Evolutionary conservation across 768 basidiomycete genomes (phyloP), one percentile per base, ranked within the genome.

Genomic region (Collybiopsis luxurians): DNA sequence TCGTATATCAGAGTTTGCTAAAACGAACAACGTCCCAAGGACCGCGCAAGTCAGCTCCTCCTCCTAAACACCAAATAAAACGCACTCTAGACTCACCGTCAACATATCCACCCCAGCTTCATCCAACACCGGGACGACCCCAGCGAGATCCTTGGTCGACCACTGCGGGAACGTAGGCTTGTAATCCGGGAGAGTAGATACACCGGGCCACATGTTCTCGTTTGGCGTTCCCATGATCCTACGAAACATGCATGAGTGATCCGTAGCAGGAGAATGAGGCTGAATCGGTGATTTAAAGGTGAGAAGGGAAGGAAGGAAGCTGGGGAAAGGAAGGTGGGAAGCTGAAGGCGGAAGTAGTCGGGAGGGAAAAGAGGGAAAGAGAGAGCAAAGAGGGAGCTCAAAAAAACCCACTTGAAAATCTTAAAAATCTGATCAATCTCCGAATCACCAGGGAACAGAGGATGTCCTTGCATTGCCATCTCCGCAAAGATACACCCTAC

Each of bases 391-490:
- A 13, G 23, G 11, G 56, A 61, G 51, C 31, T n/a, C 55, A 27
- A 44, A 24, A 57, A 13, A 23, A 71, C 80, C 52, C 60, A 95
- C 97, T 92, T 85, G 82, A 98, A 99, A 66, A 99, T 99, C 73
- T 93, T 89, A 84, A 98, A 98, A 61, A 98, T 98, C 77, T 99
- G 97, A 73, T 99, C 97, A 67, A 98, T 99, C 75, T 99, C 97
- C 26, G 97, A 98, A 74, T 99, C 97, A 4, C 97, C 97, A 23
- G 97, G 96, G 82, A 99, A 99, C 12, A 98, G 79, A 1, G 96
- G 84, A 68, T 86, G 72, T 62, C 90, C 90, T 59, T 85, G 81
- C 89, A 95, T 92, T 53, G 93, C 89, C 96, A 98, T 98, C 75
- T 99, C 97, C 7, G 96, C 96, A 67, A 97, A 93, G 69, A 99